Percentiles rank a stretch among this genome's conserved stretches.
These are phyloP conservation scores for Brassica carinata DNA, from an alignment of 345 rosid genomes.

Conservation along the genomic window DNA sequence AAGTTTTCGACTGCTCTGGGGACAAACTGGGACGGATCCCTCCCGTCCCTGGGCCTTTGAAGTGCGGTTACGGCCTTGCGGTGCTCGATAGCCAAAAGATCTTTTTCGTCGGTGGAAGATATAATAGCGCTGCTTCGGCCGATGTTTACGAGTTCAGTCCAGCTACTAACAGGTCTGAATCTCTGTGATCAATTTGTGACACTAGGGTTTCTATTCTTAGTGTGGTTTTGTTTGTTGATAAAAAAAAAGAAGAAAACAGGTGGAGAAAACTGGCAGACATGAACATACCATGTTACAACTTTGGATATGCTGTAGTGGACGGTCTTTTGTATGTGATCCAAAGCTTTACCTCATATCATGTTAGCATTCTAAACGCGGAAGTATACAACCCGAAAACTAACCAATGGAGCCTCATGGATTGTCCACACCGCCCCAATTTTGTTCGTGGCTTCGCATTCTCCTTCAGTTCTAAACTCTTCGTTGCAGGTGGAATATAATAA, in stretches of 20 bases:
- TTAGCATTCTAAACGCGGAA: constrained; percentile 66
- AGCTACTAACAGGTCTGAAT: constrained; percentile 64
- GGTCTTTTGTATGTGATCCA: constrained; percentile 77
- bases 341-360: constrained; percentile 62
- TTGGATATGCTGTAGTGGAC: constrained; percentile 74
- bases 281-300: constrained; percentile 78
- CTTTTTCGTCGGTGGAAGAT: constrained; percentile 40
- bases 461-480: constrained; percentile 67
- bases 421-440: constrained; percentile 66
- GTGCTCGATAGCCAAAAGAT: constrained; percentile 66
- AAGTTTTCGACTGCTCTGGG: constrained; percentile 65
- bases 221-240: too few species aligned
- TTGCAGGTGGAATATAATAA: constrained; percentile 57
- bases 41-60: constrained; percentile 68
- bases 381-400: constrained; percentile 63
- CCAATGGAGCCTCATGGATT: constrained; percentile 63
- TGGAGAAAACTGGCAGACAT: constrained; percentile 75
- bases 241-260: too few species aligned
- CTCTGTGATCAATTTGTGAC: neutral
- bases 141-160: constrained; percentile 77
- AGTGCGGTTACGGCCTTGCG: constrained; percentile 68
- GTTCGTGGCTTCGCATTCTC: constrained; percentile 64
- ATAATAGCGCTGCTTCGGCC: constrained; percentile 46
- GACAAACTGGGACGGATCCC: constrained; percentile 57
- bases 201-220: neutral